A percentile compares a stretch with the other conserved stretches of the same genome.
These are phyloP conservation scores for Phytophthora fragariaefolia DNA, from an alignment of 352 stramenopile species.

Conservation along the genomic window DNA sequence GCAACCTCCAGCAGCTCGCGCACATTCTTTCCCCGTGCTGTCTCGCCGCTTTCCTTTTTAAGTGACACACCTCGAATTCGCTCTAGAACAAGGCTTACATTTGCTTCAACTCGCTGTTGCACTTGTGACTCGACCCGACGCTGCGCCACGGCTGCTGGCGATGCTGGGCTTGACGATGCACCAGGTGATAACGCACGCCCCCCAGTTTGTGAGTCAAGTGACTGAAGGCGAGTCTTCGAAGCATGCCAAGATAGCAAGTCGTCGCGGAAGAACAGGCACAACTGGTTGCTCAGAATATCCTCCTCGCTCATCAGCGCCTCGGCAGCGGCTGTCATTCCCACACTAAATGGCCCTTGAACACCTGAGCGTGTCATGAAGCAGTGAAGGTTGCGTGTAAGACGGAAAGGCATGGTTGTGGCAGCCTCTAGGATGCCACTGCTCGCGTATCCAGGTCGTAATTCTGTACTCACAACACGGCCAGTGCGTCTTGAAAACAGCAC, in stretches of 20 bases:
- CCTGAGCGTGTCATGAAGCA: slow-evolving; percentile 87
- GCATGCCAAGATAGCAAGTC: slow-evolving; percentile 89
- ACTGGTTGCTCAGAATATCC: slow-evolving; percentile 85
- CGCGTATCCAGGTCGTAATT: slow-evolving; percentile 85
- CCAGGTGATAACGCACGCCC: slow-evolving; percentile 31
- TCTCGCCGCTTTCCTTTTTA: slow-evolving; percentile 70
- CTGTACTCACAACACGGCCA: slow-evolving; percentile 83
- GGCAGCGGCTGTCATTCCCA: slow-evolving; percentile 81
- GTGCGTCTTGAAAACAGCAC: slow-evolving; percentile 84
- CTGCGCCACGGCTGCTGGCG: slow-evolving; percentile 45
- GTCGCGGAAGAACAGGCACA: slow-evolving; percentile 91
- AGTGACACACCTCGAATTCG: slow-evolving; percentile 79
- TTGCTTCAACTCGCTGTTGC: slow-evolving; percentile 86
- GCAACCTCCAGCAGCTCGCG: slow-evolving; percentile 84
- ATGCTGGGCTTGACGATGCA: slow-evolving; percentile 28
- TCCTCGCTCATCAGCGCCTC: slow-evolving; percentile 87
- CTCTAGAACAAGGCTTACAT: slow-evolving; percentile 85
- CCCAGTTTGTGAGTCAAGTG: slow-evolving; percentile 31
- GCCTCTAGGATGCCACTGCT: slow-evolving; percentile 84
- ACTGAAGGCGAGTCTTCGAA: slow-evolving; percentile 78
- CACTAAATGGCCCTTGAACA: slow-evolving; percentile 87
- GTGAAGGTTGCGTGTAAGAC: slow-evolving; percentile 89
- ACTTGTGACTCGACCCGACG: slow-evolving; percentile 80
- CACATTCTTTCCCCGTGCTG: slow-evolving; percentile 74
- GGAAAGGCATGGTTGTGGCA: slow-evolving; percentile 88